Evolutionary conservation across 108 stramenopile genomes (phyloP), one percentile per base, ranked within the genome.

Genomic region (Cylindrotheca closterium): DNA sequence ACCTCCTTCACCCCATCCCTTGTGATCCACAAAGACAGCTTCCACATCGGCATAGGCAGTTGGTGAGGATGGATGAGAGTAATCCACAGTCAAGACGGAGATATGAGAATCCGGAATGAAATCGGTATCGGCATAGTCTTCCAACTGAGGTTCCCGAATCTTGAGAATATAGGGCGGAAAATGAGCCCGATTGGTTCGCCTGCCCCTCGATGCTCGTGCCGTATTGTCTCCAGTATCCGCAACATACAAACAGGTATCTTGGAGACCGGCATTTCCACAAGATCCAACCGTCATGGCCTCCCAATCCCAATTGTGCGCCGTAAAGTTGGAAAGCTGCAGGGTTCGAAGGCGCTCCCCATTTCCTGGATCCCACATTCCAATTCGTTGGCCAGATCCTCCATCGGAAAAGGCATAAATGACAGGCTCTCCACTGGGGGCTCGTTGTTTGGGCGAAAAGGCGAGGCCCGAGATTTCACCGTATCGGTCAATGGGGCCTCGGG

Each of bases 181-280:
- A 15, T 15, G 18, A 7, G 7, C 51, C 4, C 51, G 51, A n/a
- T 10, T 7, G 5, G 21, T 51, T 10, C 51, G 51, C 5, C 51
- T 7, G 8, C 51, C 51, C 22, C 51, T 30, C 5, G 34, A 58
- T 15, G 18, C 25, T 58, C 57, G 57, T 19, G 57, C 57, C 8
- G 19, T 24, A 25, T 58, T 58, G 28, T 58, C 57, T 42, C 57
- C 57, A 5, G 57, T 58, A 30, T 58, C 57, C 4, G 34, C 57
- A 18, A 58, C n/a, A 25, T 58, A 58, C 17, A 58, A 19, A n/a
- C 57, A 58, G 15, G 22, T 51, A 51, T 23, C 21, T 5, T 5
- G 5, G 5, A 10, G 7, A n/a, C 22, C 51, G 51, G 51, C n/a
- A 23, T 51, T n/a, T 51, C 51, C 51, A 23, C 51, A 51, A 21